A percentile compares a stretch with the other conserved stretches of the same genome.
Evolutionary conservation across 1,284 basidiomycete genomes (phyloP).

Genomic region (Leccinum subrobustum): DNA sequence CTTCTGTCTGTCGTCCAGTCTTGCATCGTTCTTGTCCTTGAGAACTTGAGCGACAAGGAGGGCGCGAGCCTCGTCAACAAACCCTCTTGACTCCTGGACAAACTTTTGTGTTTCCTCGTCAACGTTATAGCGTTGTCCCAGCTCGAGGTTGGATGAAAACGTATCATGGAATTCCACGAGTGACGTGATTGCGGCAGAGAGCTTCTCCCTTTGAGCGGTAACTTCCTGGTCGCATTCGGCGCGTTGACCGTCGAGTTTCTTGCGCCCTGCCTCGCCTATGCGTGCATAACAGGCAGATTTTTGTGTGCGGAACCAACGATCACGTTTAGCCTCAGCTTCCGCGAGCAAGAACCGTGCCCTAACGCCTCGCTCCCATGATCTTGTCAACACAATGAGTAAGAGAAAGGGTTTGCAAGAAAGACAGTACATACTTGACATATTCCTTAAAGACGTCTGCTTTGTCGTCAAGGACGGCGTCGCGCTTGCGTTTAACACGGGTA

Average conservation of each 20-base stretch:
- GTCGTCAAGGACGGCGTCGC: conserved; percentile 20
- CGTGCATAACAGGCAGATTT: conserved; percentile 31
- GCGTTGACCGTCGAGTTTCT: conserved; percentile 30
- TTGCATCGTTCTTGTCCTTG: conserved; percentile 9
- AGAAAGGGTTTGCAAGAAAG: background rate
- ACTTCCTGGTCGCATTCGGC: conserved; percentile 14
- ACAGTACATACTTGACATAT: conserved; percentile 28
- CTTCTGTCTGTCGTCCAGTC: conserved; percentile 1
- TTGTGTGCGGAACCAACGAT: conserved; percentile 31
- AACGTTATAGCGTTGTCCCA: conserved; percentile 31
- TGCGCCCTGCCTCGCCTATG: conserved; percentile 31
- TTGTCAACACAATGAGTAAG: conserved; percentile 10
- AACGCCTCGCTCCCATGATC: conserved; percentile 32
- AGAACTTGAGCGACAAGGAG: conserved; percentile 27
- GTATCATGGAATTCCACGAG: conserved; percentile 26
- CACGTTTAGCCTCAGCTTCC: conserved; percentile 31
- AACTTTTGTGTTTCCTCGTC: conserved; percentile 21
- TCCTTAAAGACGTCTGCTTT: conserved; percentile 29
- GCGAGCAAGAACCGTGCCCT: conserved; percentile 24
- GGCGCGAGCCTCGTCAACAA: conserved; percentile 25
- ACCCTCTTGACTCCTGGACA: conserved; percentile 26
- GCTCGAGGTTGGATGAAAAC: conserved; percentile 24
- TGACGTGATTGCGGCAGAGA: conserved; percentile 26
- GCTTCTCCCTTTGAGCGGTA: conserved; percentile 25
- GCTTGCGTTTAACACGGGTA: conserved; percentile 27